A percentile compares a stretch with the other conserved stretches of the same genome.
Evolutionary conservation across 192 early-diverging fungal species (phyloP).

Genomic region (Jimgerdemannia flammicorona): DNA sequence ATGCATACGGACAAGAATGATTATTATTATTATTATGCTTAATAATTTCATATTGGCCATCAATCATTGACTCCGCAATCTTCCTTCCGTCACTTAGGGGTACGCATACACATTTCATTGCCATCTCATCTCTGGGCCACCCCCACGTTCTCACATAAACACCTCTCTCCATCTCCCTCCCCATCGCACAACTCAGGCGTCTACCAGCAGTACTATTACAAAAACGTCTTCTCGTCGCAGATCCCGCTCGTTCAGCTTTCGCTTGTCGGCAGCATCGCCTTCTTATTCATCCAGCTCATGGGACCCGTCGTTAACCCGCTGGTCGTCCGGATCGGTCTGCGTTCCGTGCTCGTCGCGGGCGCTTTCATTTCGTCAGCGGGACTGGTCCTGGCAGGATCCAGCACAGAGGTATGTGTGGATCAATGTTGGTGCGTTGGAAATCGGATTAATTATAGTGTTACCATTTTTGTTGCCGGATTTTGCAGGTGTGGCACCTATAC

Average conservation of each 20-base stretch:
- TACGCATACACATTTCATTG: no score
- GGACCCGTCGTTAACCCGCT: background rate
- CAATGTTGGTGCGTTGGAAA: background rate
- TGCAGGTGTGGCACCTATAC: slow-evolving; percentile 56
- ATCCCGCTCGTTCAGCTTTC: background rate
- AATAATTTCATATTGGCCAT: background rate
- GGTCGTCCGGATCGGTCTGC: background rate
- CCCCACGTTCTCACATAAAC: no score
- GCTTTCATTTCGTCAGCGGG: background rate
- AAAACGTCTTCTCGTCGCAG: background rate
- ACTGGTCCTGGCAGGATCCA: background rate
- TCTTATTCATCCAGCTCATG: background rate
- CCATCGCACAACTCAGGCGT: background rate
- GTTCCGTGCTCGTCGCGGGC: background rate
- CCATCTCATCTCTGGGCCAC: no score
- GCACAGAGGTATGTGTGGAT: background rate
- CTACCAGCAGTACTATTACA: background rate
- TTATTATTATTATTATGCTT: no score
- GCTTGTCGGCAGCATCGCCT: background rate
- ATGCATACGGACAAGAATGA: background rate
- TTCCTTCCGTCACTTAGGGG: no score
- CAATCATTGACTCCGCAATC: background rate
- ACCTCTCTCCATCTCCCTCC: background rate
- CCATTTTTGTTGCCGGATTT: slow-evolving; percentile 1
- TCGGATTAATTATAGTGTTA: background rate